A percentile compares a stretch with the other conserved stretches of the same genome.
Evolutionary conservation across 257 asterid species (phyloP).

Genomic region (Craterostigma plantagineum): DNA sequence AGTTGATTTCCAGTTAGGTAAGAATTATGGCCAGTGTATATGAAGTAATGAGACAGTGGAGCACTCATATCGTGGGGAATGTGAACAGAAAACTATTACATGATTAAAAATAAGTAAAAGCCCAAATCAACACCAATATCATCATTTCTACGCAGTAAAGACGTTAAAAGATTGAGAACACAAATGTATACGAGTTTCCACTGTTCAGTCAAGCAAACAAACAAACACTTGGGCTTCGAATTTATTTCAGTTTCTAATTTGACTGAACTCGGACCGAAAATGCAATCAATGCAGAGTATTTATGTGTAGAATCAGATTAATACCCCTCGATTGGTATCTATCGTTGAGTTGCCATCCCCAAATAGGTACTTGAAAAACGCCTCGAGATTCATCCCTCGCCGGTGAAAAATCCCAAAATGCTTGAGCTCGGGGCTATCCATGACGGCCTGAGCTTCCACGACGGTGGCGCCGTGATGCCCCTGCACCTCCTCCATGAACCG

Average conservation of each 20-base stretch:
- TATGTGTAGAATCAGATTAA: not conserved
- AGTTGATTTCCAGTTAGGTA: constrained; percentile 55
- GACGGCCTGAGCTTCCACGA: constrained; percentile 25
- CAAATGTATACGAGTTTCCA: too few species aligned
- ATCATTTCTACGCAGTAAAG: too few species aligned
- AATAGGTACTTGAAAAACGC: constrained; percentile 40
- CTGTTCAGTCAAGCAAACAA: too few species aligned
- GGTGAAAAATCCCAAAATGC: constrained; percentile 32
- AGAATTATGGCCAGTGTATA: constrained; percentile 58
- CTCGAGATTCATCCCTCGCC: constrained; percentile 25
- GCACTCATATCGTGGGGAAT: constrained; percentile 59
- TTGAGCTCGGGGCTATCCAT: constrained; percentile 11
- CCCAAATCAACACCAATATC: not conserved
- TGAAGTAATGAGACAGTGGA: constrained; percentile 51
- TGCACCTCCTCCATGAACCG: constrained; percentile 55
- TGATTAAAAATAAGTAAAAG: not conserved
- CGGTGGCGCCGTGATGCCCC: constrained; percentile 32
- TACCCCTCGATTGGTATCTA: constrained; percentile 39
- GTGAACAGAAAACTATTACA: constrained; percentile 12
- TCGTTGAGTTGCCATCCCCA: constrained; percentile 41
- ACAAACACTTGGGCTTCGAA: too few species aligned
- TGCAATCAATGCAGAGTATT: not conserved
- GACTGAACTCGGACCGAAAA: too few species aligned
- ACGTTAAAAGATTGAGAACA: too few species aligned
- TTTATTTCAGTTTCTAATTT: too few species aligned